These are phyloP conservation scores for Parachaetomium inaequale DNA, from an alignment of 495 filamentous ascomycete genomes.

Conservation along the genomic window DNA sequence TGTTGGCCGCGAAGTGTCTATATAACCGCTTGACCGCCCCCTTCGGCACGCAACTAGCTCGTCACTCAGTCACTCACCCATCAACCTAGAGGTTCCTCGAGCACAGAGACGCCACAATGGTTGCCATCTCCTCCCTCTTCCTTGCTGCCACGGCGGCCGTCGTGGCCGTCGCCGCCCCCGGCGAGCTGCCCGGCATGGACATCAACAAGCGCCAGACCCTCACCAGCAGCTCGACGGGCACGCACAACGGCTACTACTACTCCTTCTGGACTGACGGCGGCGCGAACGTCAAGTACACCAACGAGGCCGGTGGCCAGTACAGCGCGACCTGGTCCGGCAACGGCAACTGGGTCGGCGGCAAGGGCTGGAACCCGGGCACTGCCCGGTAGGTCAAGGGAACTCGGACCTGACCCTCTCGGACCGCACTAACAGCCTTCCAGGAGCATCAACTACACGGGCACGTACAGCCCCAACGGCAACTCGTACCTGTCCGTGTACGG, in stretches of 20 bases:
- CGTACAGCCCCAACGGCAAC: constrained; percentile 42
- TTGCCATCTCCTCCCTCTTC: constrained; percentile 44
- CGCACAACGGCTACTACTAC: constrained; percentile 58
- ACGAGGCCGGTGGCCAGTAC: constrained; percentile 54
- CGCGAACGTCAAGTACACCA: constrained; percentile 53
- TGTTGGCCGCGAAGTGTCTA: not conserved
- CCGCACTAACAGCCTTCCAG: constrained; percentile 32
- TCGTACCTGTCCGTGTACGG: constrained; percentile 57
- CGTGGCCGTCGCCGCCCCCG: constrained; percentile 42
- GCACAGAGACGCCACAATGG: constrained; percentile 35
- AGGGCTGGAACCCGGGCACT: constrained; percentile 57
- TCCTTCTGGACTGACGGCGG: constrained; percentile 60
- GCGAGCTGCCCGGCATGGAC: constrained; percentile 36
- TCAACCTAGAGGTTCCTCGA: not conserved
- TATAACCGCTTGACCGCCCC: not conserved
- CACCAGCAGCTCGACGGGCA: constrained; percentile 46
- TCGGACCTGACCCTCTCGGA: not conserved
- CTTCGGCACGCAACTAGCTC: not conserved
- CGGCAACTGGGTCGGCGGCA: constrained; percentile 61
- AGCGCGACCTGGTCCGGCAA: constrained; percentile 50
- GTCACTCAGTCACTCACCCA: not conserved
- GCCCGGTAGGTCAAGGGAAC: constrained; percentile 9
- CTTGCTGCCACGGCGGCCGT: constrained; percentile 36
- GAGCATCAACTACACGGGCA: constrained; percentile 47
- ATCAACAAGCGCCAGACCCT: constrained; percentile 37